A percentile compares a stretch with the other conserved stretches of the same genome.
phyloP scores from a whole-genome alignment of 2,329 filamentous ascomycete genomes.

The Trichophyton mentagrophytes region DNA sequence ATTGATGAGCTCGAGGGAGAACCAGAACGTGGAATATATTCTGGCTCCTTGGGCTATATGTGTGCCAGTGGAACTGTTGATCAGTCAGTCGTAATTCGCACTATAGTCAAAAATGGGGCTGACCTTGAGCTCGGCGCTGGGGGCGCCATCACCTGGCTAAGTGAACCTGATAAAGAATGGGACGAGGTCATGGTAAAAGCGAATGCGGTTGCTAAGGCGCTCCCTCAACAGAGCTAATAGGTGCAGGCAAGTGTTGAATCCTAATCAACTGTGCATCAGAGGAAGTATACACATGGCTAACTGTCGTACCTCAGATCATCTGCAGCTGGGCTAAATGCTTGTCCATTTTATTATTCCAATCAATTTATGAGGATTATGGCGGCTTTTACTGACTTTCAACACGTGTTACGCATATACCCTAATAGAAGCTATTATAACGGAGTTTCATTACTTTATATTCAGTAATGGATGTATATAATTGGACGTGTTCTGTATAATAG shows the following conservation, averaged over 20 bases:
- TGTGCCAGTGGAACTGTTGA: slow-evolving; percentile 75
- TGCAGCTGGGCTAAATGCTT: neutral
- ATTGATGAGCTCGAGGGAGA: slow-evolving; percentile 53
- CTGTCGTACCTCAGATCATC: neutral
- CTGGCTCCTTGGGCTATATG: slow-evolving; percentile 79
- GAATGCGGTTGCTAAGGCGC: slow-evolving; percentile 26
- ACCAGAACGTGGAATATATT: slow-evolving; percentile 59
- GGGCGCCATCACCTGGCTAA: slow-evolving; percentile 77
- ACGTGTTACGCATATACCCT: neutral
- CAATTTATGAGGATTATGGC: neutral
- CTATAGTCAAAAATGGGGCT: slow-evolving; percentile 45
- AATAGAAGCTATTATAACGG: neutral
- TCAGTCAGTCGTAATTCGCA: slow-evolving; percentile 84
- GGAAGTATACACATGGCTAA: neutral
- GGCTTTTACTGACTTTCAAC: neutral
- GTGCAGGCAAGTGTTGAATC: neutral
- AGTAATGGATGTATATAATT: neutral
- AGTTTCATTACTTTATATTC: neutral
- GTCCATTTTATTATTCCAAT: too few relatives aligned
- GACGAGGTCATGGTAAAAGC: slow-evolving; percentile 83
- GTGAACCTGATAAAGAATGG: slow-evolving; percentile 65
- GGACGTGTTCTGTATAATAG: neutral
- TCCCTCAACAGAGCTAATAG: slow-evolving; percentile 23
- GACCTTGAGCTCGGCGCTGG: slow-evolving; percentile 60
- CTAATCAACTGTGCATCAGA: neutral